These are phyloP conservation scores for Xylariaceae sp. DNA, from an alignment of 2,329 filamentous ascomycete genomes.

Conservation along the genomic window DNA sequence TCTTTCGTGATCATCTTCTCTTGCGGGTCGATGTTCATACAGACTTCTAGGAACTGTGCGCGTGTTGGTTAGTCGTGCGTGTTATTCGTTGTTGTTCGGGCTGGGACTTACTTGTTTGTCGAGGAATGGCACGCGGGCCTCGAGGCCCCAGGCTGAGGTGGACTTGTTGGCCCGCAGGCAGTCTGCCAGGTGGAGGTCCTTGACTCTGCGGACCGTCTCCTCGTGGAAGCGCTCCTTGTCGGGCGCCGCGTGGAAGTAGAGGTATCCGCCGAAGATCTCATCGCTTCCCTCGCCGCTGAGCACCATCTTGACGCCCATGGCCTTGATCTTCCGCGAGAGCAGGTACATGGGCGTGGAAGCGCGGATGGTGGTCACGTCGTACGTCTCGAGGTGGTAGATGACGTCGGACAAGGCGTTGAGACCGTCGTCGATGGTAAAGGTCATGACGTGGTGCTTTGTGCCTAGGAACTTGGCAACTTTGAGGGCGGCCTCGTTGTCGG, in stretches of 20 bases:
- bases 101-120: conserved; percentile 70
- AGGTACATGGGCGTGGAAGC: conserved; percentile 99
- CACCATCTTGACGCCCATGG: conserved; percentile 99
- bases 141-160: conserved; percentile 94
- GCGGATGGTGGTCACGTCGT: conserved; percentile 97
- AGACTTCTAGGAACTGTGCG: conserved; percentile 73
- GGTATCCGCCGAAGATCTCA: conserved; percentile 96
- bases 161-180: conserved; percentile 99
- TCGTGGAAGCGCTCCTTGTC: conserved; percentile 90
- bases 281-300: conserved; percentile 94
- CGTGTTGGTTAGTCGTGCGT: neutral
- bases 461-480: conserved; percentile 96
- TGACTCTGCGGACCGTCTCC: conserved; percentile 89
- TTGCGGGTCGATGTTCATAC: conserved; percentile 89
- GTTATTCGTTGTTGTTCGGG: conserved; percentile 11
- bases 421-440: conserved; percentile 95
- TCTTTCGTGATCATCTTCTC: conserved; percentile 95
- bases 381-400: conserved; percentile 96
- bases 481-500: conserved; percentile 85
- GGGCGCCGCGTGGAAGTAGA: conserved; percentile 96
- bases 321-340: conserved; percentile 97
- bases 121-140: conserved; percentile 95
- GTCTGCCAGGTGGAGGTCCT: conserved; percentile 95
- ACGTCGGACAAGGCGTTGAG: conserved; percentile 96
- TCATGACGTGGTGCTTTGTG: conserved; percentile 97